These are phyloP conservation scores for Kappamyces sp. DNA, from an alignment of 192 early-diverging fungal genomes.

Conservation along the genomic window DNA sequence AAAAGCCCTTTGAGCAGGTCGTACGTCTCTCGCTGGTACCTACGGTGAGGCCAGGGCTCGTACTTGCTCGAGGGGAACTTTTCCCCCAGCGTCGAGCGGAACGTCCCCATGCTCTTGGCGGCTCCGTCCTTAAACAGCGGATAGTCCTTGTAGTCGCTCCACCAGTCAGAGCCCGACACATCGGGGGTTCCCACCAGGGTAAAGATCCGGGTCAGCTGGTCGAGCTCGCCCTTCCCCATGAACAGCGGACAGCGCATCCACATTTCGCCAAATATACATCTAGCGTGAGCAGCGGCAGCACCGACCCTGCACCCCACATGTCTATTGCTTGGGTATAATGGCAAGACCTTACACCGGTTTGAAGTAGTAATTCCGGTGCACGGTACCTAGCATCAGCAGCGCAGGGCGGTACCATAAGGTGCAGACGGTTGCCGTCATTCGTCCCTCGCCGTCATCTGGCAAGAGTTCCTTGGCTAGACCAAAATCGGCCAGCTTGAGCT, in stretches of 20 bases:
- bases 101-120: conserved; percentile 3
- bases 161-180: conserved; percentile 31
- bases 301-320: conserved; percentile 80
- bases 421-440: too few species aligned
- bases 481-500: conserved; percentile 92
- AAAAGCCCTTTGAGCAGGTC: conserved; percentile 70
- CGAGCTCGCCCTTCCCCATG: conserved; percentile 72
- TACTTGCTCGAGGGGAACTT: neutral
- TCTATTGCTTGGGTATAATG: conserved; percentile 83
- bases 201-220: conserved; percentile 82
- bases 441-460: too few species aligned
- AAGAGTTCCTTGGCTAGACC: conserved; percentile 62
- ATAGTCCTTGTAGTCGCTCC: conserved; percentile 35
- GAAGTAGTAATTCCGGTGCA: conserved; percentile 87
- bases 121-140: conserved; percentile 8
- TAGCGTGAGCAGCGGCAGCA: conserved; percentile 18
- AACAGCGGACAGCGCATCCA: conserved; percentile 76
- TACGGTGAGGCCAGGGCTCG: neutral
- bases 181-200: conserved; percentile 87
- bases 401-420: too few species aligned
- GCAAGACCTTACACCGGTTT: conserved; percentile 46
- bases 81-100: neutral
- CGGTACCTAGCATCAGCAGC: conserved; percentile 64
- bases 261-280: conserved; percentile 98
- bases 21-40: neutral